Conservation (phyloP, 176 grass and related monocot genomes). For the maize (Zea mays) region Zm-B73-REFERENCE-NAM-5.0 NC_050101.1:20729501-20730000, state of each 20-base stretch:
- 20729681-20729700: slow-evolving; percentile 10
- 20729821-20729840: slow-evolving; percentile 6
- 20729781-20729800: neutral
- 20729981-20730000: neutral
- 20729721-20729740: neutral
- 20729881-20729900: neutral
- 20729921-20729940: neutral
- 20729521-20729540: no score
- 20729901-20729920: neutral
- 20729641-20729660: slow-evolving; percentile 13
- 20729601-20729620: neutral
- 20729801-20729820: neutral
- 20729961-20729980: neutral
- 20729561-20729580: neutral
- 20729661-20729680: slow-evolving; percentile 16
- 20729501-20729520: no score
- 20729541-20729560: neutral
- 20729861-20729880: neutral
- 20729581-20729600: neutral
- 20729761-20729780: neutral
- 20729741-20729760: neutral
- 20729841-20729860: neutral
- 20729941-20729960: neutral
- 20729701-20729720: neutral
- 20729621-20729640: slow-evolving; percentile 18